These are phyloP conservation scores for Fagopyrum tataricum DNA, from an alignment of 148 eudicot species.

Conservation along the genomic window DNA sequence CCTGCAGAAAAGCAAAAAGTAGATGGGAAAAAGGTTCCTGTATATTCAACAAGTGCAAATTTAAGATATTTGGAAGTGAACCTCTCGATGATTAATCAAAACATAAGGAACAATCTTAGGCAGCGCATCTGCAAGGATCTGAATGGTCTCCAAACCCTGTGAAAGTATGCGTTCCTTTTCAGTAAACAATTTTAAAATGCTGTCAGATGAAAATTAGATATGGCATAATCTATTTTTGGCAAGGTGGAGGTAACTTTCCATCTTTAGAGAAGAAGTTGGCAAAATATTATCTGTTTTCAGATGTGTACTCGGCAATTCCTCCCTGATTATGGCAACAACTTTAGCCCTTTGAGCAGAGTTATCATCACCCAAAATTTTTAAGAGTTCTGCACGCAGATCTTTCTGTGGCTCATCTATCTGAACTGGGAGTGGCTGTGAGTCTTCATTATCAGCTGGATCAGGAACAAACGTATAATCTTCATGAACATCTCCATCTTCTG, in stretches of 20 bases:
- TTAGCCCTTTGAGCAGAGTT: conserved; percentile 24
- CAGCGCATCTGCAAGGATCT: conserved; percentile 86
- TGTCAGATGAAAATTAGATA: not conserved
- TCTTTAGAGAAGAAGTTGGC: conserved; percentile 45
- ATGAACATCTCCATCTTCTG: conserved; percentile 26
- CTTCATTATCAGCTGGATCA: conserved; percentile 27
- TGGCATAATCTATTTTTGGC: not conserved
- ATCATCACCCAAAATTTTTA: conserved; percentile 24
- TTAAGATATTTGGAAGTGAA: conserved; percentile 22
- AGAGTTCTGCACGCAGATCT: conserved; percentile 23
- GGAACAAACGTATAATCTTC: conserved; percentile 18
- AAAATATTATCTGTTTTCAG: conserved; percentile 31
- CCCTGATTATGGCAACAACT: conserved; percentile 24
- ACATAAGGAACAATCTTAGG: conserved; percentile 98
- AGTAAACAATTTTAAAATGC: not conserved
- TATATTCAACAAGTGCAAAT: conserved; percentile 5
- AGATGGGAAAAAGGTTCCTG: conserved; percentile 11
- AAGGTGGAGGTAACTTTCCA: conserved; percentile 33
- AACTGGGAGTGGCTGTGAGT: conserved; percentile 22
- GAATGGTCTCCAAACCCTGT: conserved; percentile 88
- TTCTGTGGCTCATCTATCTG: conserved; percentile 25
- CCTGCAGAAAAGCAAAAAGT: conserved; percentile 36
- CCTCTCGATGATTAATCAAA: conserved; percentile 97
- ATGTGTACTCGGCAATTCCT: conserved; percentile 29
- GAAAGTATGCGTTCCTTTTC: conserved; percentile 16